A percentile compares a stretch with the other conserved stretches of the same genome.
phyloP scores from a whole-genome alignment of 148 eudicot genomes.

The Limonium bicolor region DNA sequence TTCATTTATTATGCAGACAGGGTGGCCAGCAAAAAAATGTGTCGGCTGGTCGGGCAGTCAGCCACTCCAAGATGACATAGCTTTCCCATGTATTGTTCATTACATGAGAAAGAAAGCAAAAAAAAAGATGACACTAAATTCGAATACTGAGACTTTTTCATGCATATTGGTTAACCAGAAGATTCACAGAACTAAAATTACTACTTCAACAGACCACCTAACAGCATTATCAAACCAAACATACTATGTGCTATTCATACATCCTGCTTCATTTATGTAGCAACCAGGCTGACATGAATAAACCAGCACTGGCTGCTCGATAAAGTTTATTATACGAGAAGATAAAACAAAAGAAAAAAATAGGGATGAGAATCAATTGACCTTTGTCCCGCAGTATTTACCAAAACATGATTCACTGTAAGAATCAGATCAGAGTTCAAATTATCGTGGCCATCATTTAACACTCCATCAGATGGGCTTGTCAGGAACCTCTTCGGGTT shows the following conservation, averaged over 20 bases:
- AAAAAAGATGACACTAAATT: too few species aligned
- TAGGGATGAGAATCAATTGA: background rate
- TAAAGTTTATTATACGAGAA: background rate
- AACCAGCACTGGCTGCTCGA: slow-evolving; percentile 2
- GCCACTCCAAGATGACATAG: too few species aligned
- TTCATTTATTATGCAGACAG: background rate
- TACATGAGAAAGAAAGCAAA: too few species aligned
- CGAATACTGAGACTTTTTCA: too few species aligned
- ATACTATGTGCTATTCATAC: too few species aligned
- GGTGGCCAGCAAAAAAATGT: background rate
- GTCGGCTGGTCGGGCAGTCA: too few species aligned
- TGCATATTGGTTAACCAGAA: too few species aligned
- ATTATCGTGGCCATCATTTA: slow-evolving; percentile 87
- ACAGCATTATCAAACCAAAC: too few species aligned
- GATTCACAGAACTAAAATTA: too few species aligned
- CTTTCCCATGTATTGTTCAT: too few species aligned
- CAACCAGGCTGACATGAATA: background rate
- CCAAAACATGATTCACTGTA: slow-evolving; percentile 43
- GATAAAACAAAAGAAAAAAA: background rate
- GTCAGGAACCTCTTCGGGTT: slow-evolving; percentile 85
- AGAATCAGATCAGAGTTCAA: slow-evolving; percentile 86
- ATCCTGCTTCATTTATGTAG: too few species aligned
- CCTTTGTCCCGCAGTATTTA: slow-evolving; percentile 30
- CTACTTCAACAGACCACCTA: too few species aligned
- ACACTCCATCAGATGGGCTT: slow-evolving; percentile 72